Base-by-base conservation (phyloP, 108 stramenopile genomes). In the Epipyxis sp. region DNA sequence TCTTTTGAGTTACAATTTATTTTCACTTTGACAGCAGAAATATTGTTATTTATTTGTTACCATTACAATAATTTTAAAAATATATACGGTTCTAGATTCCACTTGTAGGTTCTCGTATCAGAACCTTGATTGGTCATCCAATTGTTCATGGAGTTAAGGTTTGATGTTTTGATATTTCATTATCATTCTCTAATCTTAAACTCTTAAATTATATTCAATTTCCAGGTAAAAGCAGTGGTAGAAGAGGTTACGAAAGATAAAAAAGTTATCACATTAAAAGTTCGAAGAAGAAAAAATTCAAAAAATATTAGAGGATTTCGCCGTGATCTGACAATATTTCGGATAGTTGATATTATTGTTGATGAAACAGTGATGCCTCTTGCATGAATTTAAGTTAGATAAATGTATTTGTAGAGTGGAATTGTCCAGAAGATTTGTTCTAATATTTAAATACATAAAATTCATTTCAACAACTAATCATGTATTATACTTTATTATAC, bases 221-320 rank as follows among this genome's bases (percentile, higher is more conserved):
- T 65, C 10, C 61, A 65, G 61, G 61, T 65, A 6, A 37, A 6
- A 35, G 30, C 34, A 32, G 27, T 6, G 61, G 61, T 65, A 32
- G 61, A 65, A 25, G 61, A 65, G 25, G 61, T 65, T 3, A 65
- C 61, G 34, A 65, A 37, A 25, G 61, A 65, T 32, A 65, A 65
- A 32, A 65, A 65, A 32, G 61, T 65, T 10, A 29, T 65, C 61
- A 32, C 61, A 3, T 37, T 65, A 3, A 65, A 65, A 32, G 20
- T 65, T 32, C 61, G 61, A 16, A 65, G 61, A 25, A 65, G 61
- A 25, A 65, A 65, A 32, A 65, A 25, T 32, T 65, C 61, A 32
- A 16, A 32, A 16, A 3, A 32, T 6, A 13, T 29, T 6, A 3
- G 35, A 6, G 61, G 61, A 35, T 37, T 35, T 25, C 61, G 61